Evolutionary conservation across 2,329 filamentous ascomycete genomes (phyloP), one percentile per base, ranked within the genome.

Genomic region (Teratosphaeria destructans): DNA sequence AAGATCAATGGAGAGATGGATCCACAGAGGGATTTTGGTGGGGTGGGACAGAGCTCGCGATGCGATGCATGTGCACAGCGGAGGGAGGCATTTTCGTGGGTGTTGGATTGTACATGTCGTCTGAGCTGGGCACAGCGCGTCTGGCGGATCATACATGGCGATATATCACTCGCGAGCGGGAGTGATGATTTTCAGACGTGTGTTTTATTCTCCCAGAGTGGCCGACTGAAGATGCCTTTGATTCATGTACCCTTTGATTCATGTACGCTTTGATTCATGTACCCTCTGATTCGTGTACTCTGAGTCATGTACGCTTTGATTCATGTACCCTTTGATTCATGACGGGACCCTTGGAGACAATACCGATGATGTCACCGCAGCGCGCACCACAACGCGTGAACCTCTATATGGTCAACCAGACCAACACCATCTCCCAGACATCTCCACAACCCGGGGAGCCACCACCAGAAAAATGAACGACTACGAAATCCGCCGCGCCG

Each of bases 401-500:
- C 23, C 23, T 23, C 23, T 23, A 23, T 23, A 23, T 23, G 23
- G 23, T 23, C 23, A 23, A 23, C 23, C n/a, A 49, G 16, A 10
- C 43, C n/a, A 19, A 23, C 19, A 23, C 23, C 23, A 49, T 49
- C 43, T 19, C 43, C 3, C 5, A 3, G 5, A 5, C 16, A 19
- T 23, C 23, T n/a, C 29, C 5, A n/a, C n/a, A n/a, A 43, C 16
- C 12, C 37, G 5, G 12, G 37, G 14, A 12, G 12, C 16, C 16
- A 49, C 4, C 43, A 8, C 29, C 23, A n/a, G 19, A 19, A 49
- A 23, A 6, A 77, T 78, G 75, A 71, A 70, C 52, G 73, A 71
- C 53, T 78, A 81, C 63, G 79, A 81, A 64, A 71, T 73, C 1
- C 72, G 75, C 23, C 74, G 79, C 2, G 70, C 73, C 7, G 75